A percentile compares a stretch with the other conserved stretches of the same genome.
Conservation (phyloP, 2,329 filamentous ascomycete species). For the Fusarium austroafricanum region DNA sequence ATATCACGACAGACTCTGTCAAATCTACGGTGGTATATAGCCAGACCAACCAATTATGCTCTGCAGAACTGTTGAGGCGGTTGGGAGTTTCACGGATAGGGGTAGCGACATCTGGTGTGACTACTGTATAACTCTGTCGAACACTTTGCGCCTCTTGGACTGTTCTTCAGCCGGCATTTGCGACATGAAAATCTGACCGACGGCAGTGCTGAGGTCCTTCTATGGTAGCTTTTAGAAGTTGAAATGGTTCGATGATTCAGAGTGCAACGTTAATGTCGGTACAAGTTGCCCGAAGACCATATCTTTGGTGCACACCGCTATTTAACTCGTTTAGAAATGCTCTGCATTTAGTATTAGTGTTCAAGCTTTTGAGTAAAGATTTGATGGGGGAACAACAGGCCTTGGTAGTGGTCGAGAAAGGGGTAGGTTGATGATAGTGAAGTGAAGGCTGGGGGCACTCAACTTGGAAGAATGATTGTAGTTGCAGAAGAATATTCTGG, state of each 20-base stretch:
- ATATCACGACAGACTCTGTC: conserved; percentile 23
- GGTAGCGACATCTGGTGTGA: conserved; percentile 33
- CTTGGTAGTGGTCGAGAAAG: not conserved
- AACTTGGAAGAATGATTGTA: too few relatives aligned
- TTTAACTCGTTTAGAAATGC: not conserved
- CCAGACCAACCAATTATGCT: conserved; percentile 6
- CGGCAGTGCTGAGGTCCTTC: conserved; percentile 1
- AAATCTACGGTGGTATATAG: conserved; percentile 9
- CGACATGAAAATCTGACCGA: conserved; percentile 9
- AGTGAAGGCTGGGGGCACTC: not conserved
- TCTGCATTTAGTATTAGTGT: not conserved
- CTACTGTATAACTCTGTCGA: conserved; percentile 28
- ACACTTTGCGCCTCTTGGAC: not conserved
- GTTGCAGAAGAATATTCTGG: not conserved
- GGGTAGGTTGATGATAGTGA: not conserved
- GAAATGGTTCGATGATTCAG: conserved; percentile 8
- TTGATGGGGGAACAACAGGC: not conserved
- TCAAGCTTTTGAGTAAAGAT: conserved; percentile 1
- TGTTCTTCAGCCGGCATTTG: conserved; percentile 29
- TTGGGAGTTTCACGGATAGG: conserved; percentile 15
- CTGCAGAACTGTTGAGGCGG: conserved; percentile 13
- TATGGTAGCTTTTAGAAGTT: not conserved
- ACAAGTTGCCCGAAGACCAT: conserved; percentile 28
- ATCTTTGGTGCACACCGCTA: conserved; percentile 1
- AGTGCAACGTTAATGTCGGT: conserved; percentile 33